These are phyloP conservation scores for Neltuma alba DNA, from an alignment of 306 rosid genomes.

Conservation along the genomic window DNA sequence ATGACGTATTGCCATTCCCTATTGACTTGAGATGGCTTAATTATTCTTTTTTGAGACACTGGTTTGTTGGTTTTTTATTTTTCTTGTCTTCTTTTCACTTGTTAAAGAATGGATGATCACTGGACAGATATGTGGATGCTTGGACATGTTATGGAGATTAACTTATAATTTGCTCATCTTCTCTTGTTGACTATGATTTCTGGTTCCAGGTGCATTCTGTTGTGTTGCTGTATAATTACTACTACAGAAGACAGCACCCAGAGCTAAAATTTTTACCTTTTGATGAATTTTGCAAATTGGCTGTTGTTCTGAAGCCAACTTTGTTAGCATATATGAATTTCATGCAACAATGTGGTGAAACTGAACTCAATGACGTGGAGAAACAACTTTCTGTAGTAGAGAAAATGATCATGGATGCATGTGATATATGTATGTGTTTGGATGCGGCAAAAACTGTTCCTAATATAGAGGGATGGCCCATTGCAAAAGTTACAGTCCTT, in stretches of 20 bases:
- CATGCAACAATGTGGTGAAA: constrained; percentile 59
- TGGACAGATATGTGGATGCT: constrained; percentile 5
- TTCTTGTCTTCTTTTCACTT: neutral
- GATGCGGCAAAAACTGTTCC: constrained; percentile 66
- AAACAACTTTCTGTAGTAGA: constrained; percentile 74
- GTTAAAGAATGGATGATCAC: neutral
- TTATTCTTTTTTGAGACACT: neutral
- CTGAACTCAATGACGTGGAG: constrained; percentile 57
- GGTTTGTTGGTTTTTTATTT: neutral
- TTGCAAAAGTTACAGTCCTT: constrained; percentile 75
- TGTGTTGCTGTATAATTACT: constrained; percentile 80
- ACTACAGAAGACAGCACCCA: constrained; percentile 66
- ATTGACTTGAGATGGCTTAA: neutral
- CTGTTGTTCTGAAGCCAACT: constrained; percentile 61
- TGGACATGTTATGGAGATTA: neutral
- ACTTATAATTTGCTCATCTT: neutral
- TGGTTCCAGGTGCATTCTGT: constrained; percentile 73
- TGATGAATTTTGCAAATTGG: constrained; percentile 72
- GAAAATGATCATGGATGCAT: constrained; percentile 70
- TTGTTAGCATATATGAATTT: constrained; percentile 63
- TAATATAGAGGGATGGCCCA: constrained; percentile 69
- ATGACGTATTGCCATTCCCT: neutral
- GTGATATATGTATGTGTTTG: constrained; percentile 58
- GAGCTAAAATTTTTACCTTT: constrained; percentile 60
- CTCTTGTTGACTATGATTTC: constrained; percentile 36